A percentile compares a stretch with the other conserved stretches of the same genome.
phyloP scores from a whole-genome alignment of 495 filamentous ascomycete genomes.

The Penicillium maclennaniae region DNA sequence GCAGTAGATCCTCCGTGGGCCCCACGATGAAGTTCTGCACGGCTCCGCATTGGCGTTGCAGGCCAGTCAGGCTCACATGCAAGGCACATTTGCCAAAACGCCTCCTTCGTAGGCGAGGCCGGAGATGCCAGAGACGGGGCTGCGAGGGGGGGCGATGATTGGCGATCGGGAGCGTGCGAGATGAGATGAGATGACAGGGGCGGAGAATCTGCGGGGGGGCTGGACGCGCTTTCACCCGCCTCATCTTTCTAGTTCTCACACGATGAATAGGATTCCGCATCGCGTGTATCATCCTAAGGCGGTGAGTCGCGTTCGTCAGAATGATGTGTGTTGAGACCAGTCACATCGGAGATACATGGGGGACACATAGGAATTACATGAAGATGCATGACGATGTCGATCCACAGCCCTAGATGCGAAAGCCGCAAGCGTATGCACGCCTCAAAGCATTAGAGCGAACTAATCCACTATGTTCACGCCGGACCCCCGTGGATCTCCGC shows the following conservation, averaged over 20 bases:
- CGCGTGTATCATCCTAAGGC: too few relatives aligned
- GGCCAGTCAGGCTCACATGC: slow-evolving; percentile 7
- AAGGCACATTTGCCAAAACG: slow-evolving; percentile 9
- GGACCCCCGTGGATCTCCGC: slow-evolving; percentile 4
- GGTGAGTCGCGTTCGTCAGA: too few relatives aligned
- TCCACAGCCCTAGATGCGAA: too few relatives aligned
- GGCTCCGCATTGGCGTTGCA: slow-evolving; percentile 6
- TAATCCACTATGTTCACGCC: not conserved
- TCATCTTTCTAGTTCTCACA: not conserved
- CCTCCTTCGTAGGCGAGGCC: slow-evolving; percentile 6
- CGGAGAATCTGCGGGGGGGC: slow-evolving; percentile 22
- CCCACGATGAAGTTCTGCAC: slow-evolving; percentile 11
- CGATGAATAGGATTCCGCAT: too few relatives aligned
- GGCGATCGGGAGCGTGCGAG: slow-evolving; percentile 3
- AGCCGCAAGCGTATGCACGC: too few relatives aligned
- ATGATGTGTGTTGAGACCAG: too few relatives aligned
- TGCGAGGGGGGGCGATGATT: slow-evolving; percentile 2
- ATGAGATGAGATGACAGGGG: slow-evolving; percentile 19
- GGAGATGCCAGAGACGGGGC: not conserved
- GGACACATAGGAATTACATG: too few relatives aligned
- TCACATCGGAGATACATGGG: too few relatives aligned
- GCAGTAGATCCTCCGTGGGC: slow-evolving; percentile 9
- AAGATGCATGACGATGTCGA: too few relatives aligned
- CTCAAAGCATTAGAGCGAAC: not conserved
- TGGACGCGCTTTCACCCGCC: not conserved